phyloP scores from a whole-genome alignment of 495 filamentous ascomycete genomes.

The Lindgomyces ingoldianus region DNA sequence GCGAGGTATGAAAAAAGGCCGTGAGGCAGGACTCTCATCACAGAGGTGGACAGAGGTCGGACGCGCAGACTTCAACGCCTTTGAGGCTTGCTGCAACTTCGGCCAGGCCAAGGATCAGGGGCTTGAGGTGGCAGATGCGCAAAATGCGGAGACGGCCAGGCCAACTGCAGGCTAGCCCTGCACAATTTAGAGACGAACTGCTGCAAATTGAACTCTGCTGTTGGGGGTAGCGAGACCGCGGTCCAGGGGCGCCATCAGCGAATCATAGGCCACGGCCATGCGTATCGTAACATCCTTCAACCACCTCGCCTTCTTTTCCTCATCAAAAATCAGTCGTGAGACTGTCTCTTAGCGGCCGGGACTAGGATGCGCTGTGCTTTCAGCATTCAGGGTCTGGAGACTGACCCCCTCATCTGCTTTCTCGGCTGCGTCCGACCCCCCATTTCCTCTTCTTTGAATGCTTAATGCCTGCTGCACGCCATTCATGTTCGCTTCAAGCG shows the following conservation, averaged over 20 bases:
- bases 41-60: slow-evolving; percentile 32
- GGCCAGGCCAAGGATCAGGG: slow-evolving; percentile 40
- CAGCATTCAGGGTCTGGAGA: slow-evolving; percentile 4
- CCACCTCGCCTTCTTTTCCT: slow-evolving; percentile 20
- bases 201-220: slow-evolving; percentile 34
- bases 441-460: slow-evolving; percentile 31
- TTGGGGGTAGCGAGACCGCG: slow-evolving; percentile 31
- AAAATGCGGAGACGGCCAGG: slow-evolving; percentile 42
- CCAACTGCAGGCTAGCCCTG: slow-evolving; percentile 37
- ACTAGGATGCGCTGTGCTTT: slow-evolving; percentile 18
- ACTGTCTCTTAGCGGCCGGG: slow-evolving; percentile 9
- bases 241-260: slow-evolving; percentile 26
- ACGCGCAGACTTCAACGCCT: slow-evolving; percentile 34
- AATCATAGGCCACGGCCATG: slow-evolving; percentile 31
- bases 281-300: slow-evolving; percentile 28
- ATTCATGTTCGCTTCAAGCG: slow-evolving; percentile 37
- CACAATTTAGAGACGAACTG: slow-evolving; percentile 37
- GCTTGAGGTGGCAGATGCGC: slow-evolving; percentile 36
- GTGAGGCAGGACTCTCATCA: slow-evolving; percentile 35
- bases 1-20: slow-evolving; percentile 24
- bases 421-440: slow-evolving; percentile 26
- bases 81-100: slow-evolving; percentile 40
- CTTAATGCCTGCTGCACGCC: slow-evolving; percentile 36
- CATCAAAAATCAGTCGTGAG: slow-evolving; percentile 33
- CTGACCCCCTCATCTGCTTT: slow-evolving; percentile 7